These are phyloP conservation scores for Phyllachora maydis DNA, from an alignment of 2,329 filamentous ascomycete genomes.

Conservation along the genomic window DNA sequence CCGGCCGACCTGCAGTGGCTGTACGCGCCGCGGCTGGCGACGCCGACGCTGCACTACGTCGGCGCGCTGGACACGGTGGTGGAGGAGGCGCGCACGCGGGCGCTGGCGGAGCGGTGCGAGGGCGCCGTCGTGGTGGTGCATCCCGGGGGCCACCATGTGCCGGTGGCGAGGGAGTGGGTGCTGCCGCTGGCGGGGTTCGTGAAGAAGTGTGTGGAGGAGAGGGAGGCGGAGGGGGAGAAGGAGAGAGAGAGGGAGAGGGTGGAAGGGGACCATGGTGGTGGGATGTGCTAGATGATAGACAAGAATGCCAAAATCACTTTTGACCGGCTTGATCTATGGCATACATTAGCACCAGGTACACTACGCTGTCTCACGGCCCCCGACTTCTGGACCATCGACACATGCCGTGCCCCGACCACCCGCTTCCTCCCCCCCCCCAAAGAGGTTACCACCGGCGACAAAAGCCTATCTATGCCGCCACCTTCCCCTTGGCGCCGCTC, in stretches of 20 bases:
- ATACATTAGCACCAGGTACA: too few species aligned
- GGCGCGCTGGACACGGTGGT: slow-evolving; percentile 78
- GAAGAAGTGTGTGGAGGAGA: slow-evolving; percentile 6
- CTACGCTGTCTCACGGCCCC: too few species aligned
- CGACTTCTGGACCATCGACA: too few species aligned
- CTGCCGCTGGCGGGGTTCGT: slow-evolving; percentile 37
- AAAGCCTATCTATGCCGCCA: too few species aligned
- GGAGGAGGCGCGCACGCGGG: slow-evolving; percentile 50
- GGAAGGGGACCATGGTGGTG: too few species aligned
- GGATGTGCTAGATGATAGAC: slow-evolving; percentile 1
- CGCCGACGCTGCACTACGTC: slow-evolving; percentile 63
- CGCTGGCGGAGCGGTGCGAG: slow-evolving; percentile 43
- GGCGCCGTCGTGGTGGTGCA: slow-evolving; percentile 40
- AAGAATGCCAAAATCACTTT: too few species aligned
- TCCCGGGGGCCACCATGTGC: slow-evolving; percentile 81
- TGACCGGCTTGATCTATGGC: too few species aligned
- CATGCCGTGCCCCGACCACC: too few species aligned
- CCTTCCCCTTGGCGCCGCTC: slow-evolving; percentile 15
- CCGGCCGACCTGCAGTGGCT: slow-evolving; percentile 42
- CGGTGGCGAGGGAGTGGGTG: slow-evolving; percentile 62
- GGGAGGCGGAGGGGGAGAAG: not conserved
- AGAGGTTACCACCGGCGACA: too few species aligned
- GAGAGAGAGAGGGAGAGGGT: not conserved
- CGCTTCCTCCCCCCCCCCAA: too few species aligned
- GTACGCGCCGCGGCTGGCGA: slow-evolving; percentile 55